These are phyloP conservation scores for Phoma sp. DNA, from an alignment of 2,329 filamentous ascomycete genomes.

Conservation along the genomic window DNA sequence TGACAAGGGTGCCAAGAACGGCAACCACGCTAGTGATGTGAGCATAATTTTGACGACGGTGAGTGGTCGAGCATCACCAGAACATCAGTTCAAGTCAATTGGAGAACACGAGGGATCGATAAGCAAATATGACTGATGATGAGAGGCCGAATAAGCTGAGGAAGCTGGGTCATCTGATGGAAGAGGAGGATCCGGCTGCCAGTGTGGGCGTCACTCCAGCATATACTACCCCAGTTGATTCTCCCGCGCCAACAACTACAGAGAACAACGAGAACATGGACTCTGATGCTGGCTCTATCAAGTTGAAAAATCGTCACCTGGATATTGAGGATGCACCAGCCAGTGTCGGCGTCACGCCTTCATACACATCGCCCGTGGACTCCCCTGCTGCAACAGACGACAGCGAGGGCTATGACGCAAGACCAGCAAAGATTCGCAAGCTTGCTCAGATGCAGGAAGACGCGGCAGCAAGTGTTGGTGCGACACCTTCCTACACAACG, in stretches of 20 bases:
- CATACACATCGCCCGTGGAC: constrained; percentile 13
- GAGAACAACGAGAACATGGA: constrained; percentile 1
- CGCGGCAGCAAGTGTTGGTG: constrained; percentile 13
- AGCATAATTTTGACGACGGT: constrained; percentile 37
- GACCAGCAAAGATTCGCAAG: constrained; percentile 63
- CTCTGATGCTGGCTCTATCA: constrained; percentile 6
- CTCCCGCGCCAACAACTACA: constrained; percentile 6
- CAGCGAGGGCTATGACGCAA: constrained; percentile 51
- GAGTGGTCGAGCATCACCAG: constrained; percentile 22
- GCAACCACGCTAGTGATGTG: constrained; percentile 31
- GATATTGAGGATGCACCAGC: constrained; percentile 13
- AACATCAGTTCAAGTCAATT: constrained; percentile 12
- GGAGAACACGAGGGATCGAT: not conserved
- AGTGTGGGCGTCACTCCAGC: constrained; percentile 15
- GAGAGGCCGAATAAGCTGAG: constrained; percentile 62
- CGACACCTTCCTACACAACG: constrained; percentile 17
- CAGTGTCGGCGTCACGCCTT: constrained; percentile 14
- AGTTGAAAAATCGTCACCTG: constrained; percentile 9
- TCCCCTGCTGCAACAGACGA: constrained; percentile 14
- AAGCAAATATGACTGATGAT: constrained; percentile 58
- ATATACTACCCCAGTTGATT: constrained; percentile 18
- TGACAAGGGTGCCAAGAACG: constrained; percentile 27
- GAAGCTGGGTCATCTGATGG: constrained; percentile 54
- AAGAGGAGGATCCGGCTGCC: constrained; percentile 15
- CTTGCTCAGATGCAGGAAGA: constrained; percentile 45